Conservation (phyloP, 1,139 yeast species). For the Candida gigantensis region DNA sequence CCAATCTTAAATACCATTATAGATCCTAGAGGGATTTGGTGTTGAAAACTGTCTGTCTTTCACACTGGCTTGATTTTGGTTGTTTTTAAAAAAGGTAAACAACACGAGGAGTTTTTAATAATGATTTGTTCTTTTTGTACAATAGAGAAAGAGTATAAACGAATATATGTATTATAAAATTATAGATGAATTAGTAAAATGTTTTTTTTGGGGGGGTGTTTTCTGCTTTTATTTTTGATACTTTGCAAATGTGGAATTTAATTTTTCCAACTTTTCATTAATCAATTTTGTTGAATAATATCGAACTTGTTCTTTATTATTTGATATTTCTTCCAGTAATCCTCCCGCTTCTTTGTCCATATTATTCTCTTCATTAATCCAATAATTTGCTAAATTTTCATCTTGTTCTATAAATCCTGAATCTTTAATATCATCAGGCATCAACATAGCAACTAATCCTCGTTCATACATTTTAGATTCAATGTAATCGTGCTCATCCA, state of each 20-base stretch:
- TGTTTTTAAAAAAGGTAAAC: no score
- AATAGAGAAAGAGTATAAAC: no score
- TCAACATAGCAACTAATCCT: slow-evolving; percentile 16
- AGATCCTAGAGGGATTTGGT: no score
- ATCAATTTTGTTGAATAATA: slow-evolving; percentile 1
- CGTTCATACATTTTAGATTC: slow-evolving; percentile 22
- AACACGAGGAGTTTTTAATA: no score
- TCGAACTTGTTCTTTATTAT: no score
- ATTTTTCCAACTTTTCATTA: background rate
- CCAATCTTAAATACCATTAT: no score
- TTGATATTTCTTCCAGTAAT: slow-evolving; percentile 3
- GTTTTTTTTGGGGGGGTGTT: no score
- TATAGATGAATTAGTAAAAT: background rate
- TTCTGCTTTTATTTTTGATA: no score
- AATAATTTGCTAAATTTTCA: slow-evolving; percentile 6
- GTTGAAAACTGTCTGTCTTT: no score
- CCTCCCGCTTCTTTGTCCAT: slow-evolving; percentile 4
- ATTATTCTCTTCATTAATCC: no score
- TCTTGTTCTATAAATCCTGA: slow-evolving; percentile 9
- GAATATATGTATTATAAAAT: background rate
- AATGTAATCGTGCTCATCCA: slow-evolving; percentile 18
- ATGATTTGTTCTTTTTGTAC: no score
- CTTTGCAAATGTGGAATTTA: slow-evolving; percentile 1
- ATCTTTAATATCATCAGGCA: slow-evolving; percentile 7
- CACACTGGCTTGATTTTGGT: no score